phyloP scores from a whole-genome alignment of 495 filamentous ascomycete species.

The Penicillium odoratum region DNA sequence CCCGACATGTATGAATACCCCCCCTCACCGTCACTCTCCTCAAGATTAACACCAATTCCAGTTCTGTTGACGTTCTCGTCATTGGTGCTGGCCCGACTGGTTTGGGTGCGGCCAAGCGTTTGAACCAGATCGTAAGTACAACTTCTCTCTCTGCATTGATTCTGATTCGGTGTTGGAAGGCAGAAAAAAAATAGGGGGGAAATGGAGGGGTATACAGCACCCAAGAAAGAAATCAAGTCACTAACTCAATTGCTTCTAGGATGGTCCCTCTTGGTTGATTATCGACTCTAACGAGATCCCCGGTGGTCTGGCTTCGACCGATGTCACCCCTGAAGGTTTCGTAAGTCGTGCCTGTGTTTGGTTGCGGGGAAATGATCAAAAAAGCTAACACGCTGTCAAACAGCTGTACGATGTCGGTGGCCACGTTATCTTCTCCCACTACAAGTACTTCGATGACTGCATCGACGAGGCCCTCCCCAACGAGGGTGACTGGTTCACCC shows the following conservation, averaged over 20 bases:
- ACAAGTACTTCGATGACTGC: slow-evolving; percentile 99
- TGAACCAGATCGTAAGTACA: slow-evolving; percentile 84
- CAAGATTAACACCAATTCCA: slow-evolving; percentile 40
- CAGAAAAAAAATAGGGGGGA: slow-evolving; percentile 18
- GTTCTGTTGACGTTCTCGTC: slow-evolving; percentile 94
- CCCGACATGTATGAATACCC: slow-evolving; percentile 47
- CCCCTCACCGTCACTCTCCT: neutral
- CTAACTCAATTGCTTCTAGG: slow-evolving; percentile 48
- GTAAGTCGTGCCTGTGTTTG: slow-evolving; percentile 57
- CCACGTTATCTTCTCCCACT: slow-evolving; percentile 99
- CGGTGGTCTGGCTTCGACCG: slow-evolving; percentile 95
- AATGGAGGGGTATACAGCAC: slow-evolving; percentile 21
- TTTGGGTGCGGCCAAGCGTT: slow-evolving; percentile 93
- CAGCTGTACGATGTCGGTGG: slow-evolving; percentile 93
- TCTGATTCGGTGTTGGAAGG: slow-evolving; percentile 11
- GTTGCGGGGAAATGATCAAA: slow-evolving; percentile 18
- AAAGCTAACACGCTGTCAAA: neutral
- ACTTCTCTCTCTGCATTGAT: slow-evolving; percentile 23
- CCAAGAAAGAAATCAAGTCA: slow-evolving; percentile 8
- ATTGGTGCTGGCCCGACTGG: slow-evolving; percentile 98
- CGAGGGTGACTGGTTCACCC: slow-evolving; percentile 92
- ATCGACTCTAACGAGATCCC: slow-evolving; percentile 90
- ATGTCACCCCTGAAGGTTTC: slow-evolving; percentile 94
- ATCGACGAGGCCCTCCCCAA: slow-evolving; percentile 94
- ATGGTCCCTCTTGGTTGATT: slow-evolving; percentile 93